Percentiles rank a stretch among this genome's conserved stretches.
Conservation (phyloP, 768 basidiomycete species). For the Leucocoprinus leucothites region DNA sequence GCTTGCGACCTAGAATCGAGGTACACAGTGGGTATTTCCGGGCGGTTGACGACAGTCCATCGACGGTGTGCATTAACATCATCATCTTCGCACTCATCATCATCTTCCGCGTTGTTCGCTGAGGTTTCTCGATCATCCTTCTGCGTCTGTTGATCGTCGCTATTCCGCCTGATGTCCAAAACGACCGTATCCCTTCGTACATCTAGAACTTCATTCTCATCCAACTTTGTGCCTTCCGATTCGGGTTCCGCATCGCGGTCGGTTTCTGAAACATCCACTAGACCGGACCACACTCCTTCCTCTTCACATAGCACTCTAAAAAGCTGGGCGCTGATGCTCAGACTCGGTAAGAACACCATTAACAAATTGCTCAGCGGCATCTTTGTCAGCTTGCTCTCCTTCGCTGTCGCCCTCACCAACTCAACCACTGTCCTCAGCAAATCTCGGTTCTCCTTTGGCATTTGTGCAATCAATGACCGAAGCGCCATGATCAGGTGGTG, state of each 20-base stretch:
- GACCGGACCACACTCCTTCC: slow-evolving; percentile 55
- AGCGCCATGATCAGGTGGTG: slow-evolving; percentile 54
- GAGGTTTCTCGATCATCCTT: slow-evolving; percentile 25
- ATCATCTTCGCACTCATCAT: slow-evolving; percentile 20
- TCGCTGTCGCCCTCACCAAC: slow-evolving; percentile 74
- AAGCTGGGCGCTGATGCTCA: slow-evolving; percentile 74
- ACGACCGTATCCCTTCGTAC: slow-evolving; percentile 13
- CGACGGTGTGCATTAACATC: slow-evolving; percentile 15
- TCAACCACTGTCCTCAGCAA: slow-evolving; percentile 80
- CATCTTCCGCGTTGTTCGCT: slow-evolving; percentile 24
- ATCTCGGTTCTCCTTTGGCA: slow-evolving; percentile 82
- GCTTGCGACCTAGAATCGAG: slow-evolving; percentile 30
- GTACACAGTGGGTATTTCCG: slow-evolving; percentile 35
- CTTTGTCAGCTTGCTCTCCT: slow-evolving; percentile 69
- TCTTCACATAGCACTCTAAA: slow-evolving; percentile 73
- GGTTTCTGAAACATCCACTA: slow-evolving; percentile 1
- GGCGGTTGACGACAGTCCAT: slow-evolving; percentile 17
- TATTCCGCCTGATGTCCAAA: slow-evolving; percentile 11
- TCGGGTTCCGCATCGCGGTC: too few species aligned
- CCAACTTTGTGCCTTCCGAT: slow-evolving; percentile 6
- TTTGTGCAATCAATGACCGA: slow-evolving; percentile 55
- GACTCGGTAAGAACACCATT: slow-evolving; percentile 83
- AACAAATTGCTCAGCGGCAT: slow-evolving; percentile 92
- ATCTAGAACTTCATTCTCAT: slow-evolving; percentile 13
- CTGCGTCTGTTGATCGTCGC: neutral